Base-by-base conservation (phyloP, 2,329 filamentous ascomycete genomes). In the Cladophialophora exuberans region DNA sequence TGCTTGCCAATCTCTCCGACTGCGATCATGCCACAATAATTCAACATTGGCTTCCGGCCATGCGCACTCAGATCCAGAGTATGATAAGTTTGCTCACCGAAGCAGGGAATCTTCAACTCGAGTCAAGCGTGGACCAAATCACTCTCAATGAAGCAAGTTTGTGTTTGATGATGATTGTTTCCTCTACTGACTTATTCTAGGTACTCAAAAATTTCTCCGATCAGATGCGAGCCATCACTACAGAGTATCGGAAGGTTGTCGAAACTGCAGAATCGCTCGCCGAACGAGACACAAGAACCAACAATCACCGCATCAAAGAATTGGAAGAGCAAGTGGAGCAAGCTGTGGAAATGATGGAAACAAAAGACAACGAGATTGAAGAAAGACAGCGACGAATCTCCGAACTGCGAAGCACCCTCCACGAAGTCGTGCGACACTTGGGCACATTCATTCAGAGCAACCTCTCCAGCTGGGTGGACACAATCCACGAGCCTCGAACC, bases 211-310 rank as follows among this genome's bases (percentile, higher is more conserved):
- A 30, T 11, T 55, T 60, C 28, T 38, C 49, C 25, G 31, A 52
- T 23, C 47, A 59, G 17, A 31, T 60, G 22, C 52, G 55, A 5
- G 30, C 44, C n/a, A 52, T 60, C 44, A 47, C 60, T 23, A 36
- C 41, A 13, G 44, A 55, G 9, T 62, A 57, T 30, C 57, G 33
- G 35, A 55, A 54, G 31, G 47, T 53, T 18, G 43, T 62, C 31
- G 53, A 60, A 33, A 54, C 56, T 6, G 60, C 60, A 6, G 56
- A 62, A 20, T 57, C 54, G n/a, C 54, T 62, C 17, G 53, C 52
- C 10, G 51, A 62, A 18, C 56, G 60, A 33, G 60, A 62, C 30
- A 51, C 33, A 11, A 49, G 46, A 30, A 39, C 15, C 23, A 38
- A 20, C 10, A 39, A 54, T 28, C 50, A 60, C 5, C 56, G 54